Evolutionary conservation across 345 rosid genomes (phyloP), one percentile per base, ranked within the genome.

Genomic region (Ceriops decandra): DNA sequence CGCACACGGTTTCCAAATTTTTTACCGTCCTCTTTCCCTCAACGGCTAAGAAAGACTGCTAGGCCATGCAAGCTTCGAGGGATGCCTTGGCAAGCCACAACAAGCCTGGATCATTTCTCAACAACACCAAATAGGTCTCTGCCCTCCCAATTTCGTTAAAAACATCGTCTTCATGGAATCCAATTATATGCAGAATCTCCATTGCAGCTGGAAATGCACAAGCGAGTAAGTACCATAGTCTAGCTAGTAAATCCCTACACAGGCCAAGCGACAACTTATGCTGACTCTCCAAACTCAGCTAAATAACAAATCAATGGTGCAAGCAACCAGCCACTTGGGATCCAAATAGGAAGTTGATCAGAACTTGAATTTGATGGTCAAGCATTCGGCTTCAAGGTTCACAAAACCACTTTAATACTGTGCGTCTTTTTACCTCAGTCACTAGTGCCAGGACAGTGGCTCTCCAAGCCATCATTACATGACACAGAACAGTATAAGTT

Each of bases 81-180:
- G 84, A 82, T 63, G 97, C 85, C 72, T 90, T 91, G 31, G 90
- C 97, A 63, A 95, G 96, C 99, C 97, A 95, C 83, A 91, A 73
- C 57, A 95, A 77, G 47, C 97, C 98, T 13, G 86, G 96, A 74
- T 95, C 98, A 57, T 95, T 90, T 47, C 98, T 81, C 85, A 86
- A 90, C 84, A 95, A 47, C 58, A 87, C 90, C 66, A 95, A 60
- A 58, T 82, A 95, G 62, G 86, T 63, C 69, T 91, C 96, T n/a
- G 68, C 67, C 49, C 68, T 81, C 26, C 97, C 93, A 3, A 69
- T 75, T 19, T 76, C 85, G 64, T 85, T 87, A 2, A 35, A 72
- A n/a, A 77, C 66, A 54, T 68, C 81, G 62, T 90, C 96, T 47
- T 95, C 97, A 6, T 49, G 77, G 78, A 95, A 95, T 58, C 99